Evolutionary conservation across 257 asterid species (phyloP), one percentile per base, ranked within the genome.

Genomic region (Nicotiana noctiflora): DNA sequence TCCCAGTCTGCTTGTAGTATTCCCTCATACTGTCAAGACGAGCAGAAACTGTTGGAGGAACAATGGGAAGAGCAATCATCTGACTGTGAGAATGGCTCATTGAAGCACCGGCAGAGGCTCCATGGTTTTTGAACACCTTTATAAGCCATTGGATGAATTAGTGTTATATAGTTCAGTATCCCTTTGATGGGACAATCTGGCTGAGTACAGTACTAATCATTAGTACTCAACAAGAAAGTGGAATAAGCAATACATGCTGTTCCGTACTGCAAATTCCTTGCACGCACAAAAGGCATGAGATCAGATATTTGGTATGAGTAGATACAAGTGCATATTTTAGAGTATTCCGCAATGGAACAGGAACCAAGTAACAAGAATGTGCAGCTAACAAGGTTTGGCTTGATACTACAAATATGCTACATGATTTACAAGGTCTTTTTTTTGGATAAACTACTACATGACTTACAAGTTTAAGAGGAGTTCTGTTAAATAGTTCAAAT

Each of bases 81-180:
- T 96, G 98, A 82, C 99, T 94, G 84, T 94, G 99, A 31, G 99
- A 90, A 86, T 96, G 99, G 85, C 97, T 96, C 97, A 93, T 85
- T 8, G 98, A 93, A 5, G 98, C 99, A 67, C 99, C 99, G 1
- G 99, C 99, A 4, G 99, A 91, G 37, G 97, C 97, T n/a, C 99
- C 99, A 55, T 96, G 97, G 79, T 96, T 96, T 72, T 96, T 96
- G 89, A 96, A 96, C 15, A 92, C 95, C 99, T 96, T 61, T 61
- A 51, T 29, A 72, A 72, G 40, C 8, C 77, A 72, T 31, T 21
- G 59, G 46, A 31, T 46, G 8, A 3, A 46, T 46, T 31, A 72
- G 49, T 46, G 49, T 46, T 13, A 46, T 14, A 12, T 40, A 40
- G 37, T 40, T 23, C 32, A 57, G 65, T 25, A 52, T 44, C 46